phyloP scores from a whole-genome alignment of 208 protist genomes.

The Crithidia acanthocephali region DNA sequence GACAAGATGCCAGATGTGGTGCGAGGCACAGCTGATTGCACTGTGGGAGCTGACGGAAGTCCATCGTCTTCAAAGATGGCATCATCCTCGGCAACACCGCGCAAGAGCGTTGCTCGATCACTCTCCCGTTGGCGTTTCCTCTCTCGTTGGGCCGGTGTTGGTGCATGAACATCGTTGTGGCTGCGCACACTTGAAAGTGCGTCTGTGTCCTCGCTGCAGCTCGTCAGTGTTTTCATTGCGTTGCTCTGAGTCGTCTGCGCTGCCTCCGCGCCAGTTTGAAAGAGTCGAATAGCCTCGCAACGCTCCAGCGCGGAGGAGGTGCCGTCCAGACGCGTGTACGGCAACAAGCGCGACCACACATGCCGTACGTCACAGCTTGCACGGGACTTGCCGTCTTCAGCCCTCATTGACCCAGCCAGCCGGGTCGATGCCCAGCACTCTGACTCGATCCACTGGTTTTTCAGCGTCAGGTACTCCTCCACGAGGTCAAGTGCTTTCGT shows the following conservation, averaged over 20 bases:
- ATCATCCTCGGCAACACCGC: conserved; percentile 3
- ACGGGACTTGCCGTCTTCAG: neutral
- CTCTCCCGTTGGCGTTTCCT: too few species aligned
- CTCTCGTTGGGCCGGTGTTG: too few species aligned
- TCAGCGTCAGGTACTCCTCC: conserved; percentile 84
- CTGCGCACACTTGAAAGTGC: neutral
- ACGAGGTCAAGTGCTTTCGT: conserved; percentile 94
- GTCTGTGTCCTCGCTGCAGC: neutral
- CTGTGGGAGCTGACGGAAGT: neutral
- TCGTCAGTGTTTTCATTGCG: neutral
- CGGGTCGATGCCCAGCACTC: neutral
- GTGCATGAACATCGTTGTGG: neutral
- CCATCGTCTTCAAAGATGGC: conserved; percentile 1
- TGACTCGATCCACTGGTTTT: conserved; percentile 4
- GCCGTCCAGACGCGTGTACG: conserved; percentile 94
- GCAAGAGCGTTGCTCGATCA: neutral
- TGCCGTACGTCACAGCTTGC: neutral
- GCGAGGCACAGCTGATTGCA: too few species aligned
- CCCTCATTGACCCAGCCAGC: neutral
- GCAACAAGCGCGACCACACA: conserved; percentile 8
- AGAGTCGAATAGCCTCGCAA: conserved; percentile 62
- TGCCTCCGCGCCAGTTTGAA: conserved; percentile 43
- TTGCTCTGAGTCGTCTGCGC: too few species aligned
- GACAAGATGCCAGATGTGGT: neutral
- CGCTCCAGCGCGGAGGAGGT: conserved; percentile 55